Conservation (phyloP, 257 asterid genomes). For the Capsicum baccatum region DNA sequence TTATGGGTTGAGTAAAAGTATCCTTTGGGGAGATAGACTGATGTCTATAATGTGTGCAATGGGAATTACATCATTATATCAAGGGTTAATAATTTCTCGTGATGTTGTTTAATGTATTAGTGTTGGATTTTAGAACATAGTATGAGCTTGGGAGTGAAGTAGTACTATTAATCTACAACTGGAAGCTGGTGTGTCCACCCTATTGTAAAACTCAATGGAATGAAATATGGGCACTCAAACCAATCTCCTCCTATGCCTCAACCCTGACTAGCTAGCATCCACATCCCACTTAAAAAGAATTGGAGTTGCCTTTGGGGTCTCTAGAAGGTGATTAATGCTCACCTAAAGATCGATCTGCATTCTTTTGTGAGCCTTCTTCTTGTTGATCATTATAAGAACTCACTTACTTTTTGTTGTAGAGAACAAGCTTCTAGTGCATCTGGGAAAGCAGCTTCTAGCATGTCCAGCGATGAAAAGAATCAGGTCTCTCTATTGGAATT, state of each 20-base stretch:
- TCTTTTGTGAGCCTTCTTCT: neutral
- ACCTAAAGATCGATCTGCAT: neutral
- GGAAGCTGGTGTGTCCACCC: conserved; percentile 8
- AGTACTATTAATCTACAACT: neutral
- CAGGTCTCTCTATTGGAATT: conserved; percentile 51
- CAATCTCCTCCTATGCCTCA: neutral
- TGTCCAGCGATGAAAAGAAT: conserved; percentile 89
- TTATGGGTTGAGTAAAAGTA: neutral
- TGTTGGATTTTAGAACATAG: neutral
- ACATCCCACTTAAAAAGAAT: neutral
- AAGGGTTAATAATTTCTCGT: neutral
- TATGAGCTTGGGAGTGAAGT: neutral
- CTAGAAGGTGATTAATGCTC: neutral
- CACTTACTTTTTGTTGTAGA: conserved; percentile 48
- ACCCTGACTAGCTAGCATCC: neutral
- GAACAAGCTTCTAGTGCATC: conserved; percentile 93
- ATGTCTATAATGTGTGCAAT: neutral
- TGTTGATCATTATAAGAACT: conserved; percentile 9
- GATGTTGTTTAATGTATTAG: neutral
- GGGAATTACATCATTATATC: neutral
- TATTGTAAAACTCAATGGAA: neutral
- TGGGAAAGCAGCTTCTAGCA: conserved; percentile 86
- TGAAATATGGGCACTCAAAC: neutral
- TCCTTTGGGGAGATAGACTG: conserved; percentile 6
- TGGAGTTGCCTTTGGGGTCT: neutral